Evolutionary conservation across 345 rosid species (phyloP).

Genomic region (Stellera chamaejasme): DNA sequence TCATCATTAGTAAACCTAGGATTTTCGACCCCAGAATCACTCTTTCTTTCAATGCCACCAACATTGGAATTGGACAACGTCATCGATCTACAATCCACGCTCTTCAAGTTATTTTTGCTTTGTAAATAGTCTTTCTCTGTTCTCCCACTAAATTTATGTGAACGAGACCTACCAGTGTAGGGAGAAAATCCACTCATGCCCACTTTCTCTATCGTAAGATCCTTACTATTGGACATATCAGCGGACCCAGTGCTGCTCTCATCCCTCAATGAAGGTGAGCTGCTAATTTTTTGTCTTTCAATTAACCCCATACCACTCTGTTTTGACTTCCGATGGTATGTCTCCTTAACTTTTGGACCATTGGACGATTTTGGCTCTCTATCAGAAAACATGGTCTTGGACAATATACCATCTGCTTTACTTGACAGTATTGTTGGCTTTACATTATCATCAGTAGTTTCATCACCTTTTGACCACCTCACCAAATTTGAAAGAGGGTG

Average conservation of each 20-base stretch:
- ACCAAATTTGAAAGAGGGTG: conserved; percentile 28
- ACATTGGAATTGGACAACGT: conserved; percentile 13
- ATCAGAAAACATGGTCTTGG: conserved; percentile 27
- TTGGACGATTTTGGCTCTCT: conserved; percentile 22
- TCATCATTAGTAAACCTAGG: conserved; percentile 26
- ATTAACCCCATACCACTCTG: conserved; percentile 17
- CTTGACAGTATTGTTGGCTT: conserved; percentile 27
- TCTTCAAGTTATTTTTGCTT: conserved; percentile 21
- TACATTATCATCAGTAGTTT: conserved; percentile 33
- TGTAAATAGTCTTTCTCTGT: conserved; percentile 22
- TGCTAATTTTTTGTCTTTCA: conserved; percentile 20
- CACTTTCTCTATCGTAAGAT: conserved; percentile 27
- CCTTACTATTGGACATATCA: conserved; percentile 16
- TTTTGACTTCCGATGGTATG: conserved; percentile 33
- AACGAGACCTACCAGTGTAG: conserved; percentile 21
- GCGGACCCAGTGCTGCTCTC: conserved; percentile 16
- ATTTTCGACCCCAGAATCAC: conserved; percentile 30
- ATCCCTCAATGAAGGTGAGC: conserved; percentile 21
- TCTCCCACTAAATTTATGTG: conserved; percentile 18
- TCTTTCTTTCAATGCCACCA: conserved; percentile 25
- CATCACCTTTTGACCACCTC: conserved; percentile 26
- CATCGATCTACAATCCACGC: conserved; percentile 17
- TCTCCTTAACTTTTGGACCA: conserved; percentile 27
- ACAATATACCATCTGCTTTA: conserved; percentile 24
- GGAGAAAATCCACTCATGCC: conserved; percentile 19